phyloP scores from a whole-genome alignment of 108 stramenopile genomes.

The Cylindrotheca fusiformis region DNA sequence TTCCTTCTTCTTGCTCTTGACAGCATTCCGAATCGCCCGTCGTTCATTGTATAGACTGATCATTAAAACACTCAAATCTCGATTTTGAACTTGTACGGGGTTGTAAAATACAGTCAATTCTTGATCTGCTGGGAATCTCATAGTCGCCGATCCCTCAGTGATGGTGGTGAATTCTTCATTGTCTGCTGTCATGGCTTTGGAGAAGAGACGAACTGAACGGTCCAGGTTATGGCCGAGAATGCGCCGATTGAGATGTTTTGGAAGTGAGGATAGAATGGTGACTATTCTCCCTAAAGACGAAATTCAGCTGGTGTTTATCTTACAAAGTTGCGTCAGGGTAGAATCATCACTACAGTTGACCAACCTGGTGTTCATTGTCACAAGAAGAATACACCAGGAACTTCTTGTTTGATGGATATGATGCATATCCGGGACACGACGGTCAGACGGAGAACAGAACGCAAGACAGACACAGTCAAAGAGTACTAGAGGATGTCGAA shows the following conservation, averaged over 20 bases:
- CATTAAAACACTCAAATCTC: conserved; percentile 91
- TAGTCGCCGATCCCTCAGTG: conserved; percentile 61
- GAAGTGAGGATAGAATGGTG: background rate
- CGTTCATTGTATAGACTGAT: conserved; percentile 84
- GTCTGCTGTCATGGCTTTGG: background rate
- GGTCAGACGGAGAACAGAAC: no score
- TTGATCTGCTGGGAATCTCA: conserved; percentile 67
- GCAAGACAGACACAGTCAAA: no score
- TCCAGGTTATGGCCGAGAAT: background rate
- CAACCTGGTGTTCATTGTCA: no score
- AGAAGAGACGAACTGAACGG: background rate
- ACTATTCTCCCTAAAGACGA: no score
- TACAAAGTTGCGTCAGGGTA: no score
- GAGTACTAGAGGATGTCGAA: no score
- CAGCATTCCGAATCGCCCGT: conserved; percentile 55
- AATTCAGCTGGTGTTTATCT: no score
- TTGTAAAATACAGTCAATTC: conserved; percentile 96
- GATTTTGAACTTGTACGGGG: conserved; percentile 97
- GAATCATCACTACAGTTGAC: no score
- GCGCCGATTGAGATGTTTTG: background rate
- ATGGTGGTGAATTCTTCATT: conserved; percentile 29
- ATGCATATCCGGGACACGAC: no score
- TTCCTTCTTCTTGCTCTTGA: conserved; percentile 52
- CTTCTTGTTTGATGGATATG: no score
- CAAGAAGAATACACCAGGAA: no score